phyloP scores from a whole-genome alignment of 176 grass and related monocot genomes.

The Elymus sibiricus region DNA sequence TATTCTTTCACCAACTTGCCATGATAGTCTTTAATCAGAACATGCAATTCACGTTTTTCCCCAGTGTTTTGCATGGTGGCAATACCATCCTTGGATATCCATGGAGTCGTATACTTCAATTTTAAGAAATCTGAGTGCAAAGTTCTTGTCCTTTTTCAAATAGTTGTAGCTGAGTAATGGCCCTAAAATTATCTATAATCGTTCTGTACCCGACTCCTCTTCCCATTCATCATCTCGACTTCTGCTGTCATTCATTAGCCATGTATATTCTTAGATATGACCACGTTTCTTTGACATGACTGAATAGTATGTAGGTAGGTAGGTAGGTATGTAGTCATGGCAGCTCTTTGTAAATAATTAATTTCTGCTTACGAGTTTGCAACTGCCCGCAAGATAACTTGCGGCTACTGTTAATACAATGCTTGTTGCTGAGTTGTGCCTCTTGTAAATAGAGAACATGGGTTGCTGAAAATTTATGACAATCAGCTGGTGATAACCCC shows the following conservation, averaged over 20 bases:
- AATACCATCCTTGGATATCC: no score
- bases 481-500: background rate
- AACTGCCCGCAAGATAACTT: no score
- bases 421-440: background rate
- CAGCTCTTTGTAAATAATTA: background rate
- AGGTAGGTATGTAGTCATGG: no score
- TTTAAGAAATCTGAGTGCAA: background rate
- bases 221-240: background rate
- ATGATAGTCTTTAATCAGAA: background rate
- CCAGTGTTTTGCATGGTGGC: background rate
- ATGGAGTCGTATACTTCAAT: no score
- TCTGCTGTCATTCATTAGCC: background rate
- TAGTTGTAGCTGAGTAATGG: background rate
- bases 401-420: background rate
- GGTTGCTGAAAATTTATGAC: conserved; percentile 1
- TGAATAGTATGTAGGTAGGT: no score
- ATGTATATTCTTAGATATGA: background rate
- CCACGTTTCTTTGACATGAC: background rate
- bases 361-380: background rate
- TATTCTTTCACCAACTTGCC: background rate
- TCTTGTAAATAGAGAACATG: conserved; percentile 23
- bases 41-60: background rate
- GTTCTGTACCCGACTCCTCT: background rate
- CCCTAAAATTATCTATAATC: background rate
- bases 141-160: background rate